Percentiles rank a stretch among this genome's conserved stretches.
phyloP scores from a whole-genome alignment of 2,329 filamentous ascomycete species.

The Pseudopyrenochaeta lycopersici region DNA sequence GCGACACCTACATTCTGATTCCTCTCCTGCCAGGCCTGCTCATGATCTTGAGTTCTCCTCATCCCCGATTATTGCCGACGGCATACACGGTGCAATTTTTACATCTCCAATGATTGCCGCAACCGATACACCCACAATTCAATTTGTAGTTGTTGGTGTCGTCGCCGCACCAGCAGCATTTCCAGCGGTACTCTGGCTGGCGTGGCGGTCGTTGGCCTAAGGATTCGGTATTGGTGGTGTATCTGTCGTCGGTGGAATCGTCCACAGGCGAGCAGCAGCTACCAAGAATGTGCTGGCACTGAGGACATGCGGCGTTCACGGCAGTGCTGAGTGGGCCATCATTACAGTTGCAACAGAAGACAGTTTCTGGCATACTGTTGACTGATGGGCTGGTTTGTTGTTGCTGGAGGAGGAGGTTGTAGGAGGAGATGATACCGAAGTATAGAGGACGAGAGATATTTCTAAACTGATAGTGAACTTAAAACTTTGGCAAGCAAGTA shows the following conservation, averaged over 20 bases:
- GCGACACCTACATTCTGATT: background rate
- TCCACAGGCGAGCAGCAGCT: background rate
- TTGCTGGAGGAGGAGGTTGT: background rate
- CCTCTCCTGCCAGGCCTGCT: background rate
- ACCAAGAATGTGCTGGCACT: background rate
- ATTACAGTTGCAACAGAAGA: background rate
- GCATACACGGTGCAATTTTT: background rate
- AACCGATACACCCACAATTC: background rate
- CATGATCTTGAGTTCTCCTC: too few relatives aligned
- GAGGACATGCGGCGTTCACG: background rate
- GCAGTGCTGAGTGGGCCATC: background rate
- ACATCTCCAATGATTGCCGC: constrained; percentile 1
- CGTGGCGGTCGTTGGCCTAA: background rate
- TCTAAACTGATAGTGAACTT: too few relatives aligned
- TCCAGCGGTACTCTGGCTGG: background rate
- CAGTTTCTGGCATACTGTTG: background rate
- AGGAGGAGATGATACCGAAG: background rate
- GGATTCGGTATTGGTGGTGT: background rate
- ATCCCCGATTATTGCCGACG: background rate
- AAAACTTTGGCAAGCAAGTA: too few relatives aligned
- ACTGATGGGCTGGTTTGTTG: background rate
- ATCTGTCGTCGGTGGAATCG: background rate
- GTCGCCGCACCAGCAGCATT: constrained; percentile 1
- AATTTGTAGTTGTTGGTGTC: background rate
- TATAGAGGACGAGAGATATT: too few relatives aligned